A percentile compares a stretch with the other conserved stretches of the same genome.
phyloP scores from a whole-genome alignment of 176 grass and related monocot genomes.

The Chloris gayana region DNA sequence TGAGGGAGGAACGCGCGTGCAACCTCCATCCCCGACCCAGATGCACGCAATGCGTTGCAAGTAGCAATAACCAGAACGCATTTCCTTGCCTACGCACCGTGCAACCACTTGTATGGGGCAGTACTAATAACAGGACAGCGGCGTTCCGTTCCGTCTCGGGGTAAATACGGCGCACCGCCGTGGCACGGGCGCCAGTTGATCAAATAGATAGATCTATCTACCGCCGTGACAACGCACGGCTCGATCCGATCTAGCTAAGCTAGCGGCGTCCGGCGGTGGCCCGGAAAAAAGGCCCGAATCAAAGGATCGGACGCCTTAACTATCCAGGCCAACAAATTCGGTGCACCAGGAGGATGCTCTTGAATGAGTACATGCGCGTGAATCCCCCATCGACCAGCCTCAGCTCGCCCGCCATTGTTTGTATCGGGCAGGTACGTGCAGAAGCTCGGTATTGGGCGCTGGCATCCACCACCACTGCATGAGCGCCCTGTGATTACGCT shows the following conservation, averaged over 20 bases:
- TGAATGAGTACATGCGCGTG: background rate
- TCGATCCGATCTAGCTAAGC: background rate
- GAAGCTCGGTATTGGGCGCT: background rate
- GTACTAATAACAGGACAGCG: too few species aligned
- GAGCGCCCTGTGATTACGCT: background rate
- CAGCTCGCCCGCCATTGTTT: too few species aligned
- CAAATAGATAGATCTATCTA: background rate
- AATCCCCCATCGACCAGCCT: background rate
- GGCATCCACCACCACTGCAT: background rate
- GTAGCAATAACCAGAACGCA: too few species aligned
- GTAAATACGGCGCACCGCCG: too few species aligned
- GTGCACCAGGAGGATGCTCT: background rate
- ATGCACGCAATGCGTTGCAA: too few species aligned
- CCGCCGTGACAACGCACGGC: background rate
- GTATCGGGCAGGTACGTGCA: too few species aligned
- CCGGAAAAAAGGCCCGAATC: background rate
- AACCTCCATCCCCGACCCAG: too few species aligned
- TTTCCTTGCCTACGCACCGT: too few species aligned
- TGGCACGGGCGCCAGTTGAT: background rate
- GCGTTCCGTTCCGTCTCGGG: too few species aligned
- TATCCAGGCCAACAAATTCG: background rate
- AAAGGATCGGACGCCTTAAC: conserved; percentile 1
- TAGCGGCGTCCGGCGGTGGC: background rate
- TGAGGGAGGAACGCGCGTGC: too few species aligned
- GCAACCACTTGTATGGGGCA: too few species aligned